Evolutionary conservation across 495 filamentous ascomycete species (phyloP).

Genomic region (Polyplosphaeria fusca): DNA sequence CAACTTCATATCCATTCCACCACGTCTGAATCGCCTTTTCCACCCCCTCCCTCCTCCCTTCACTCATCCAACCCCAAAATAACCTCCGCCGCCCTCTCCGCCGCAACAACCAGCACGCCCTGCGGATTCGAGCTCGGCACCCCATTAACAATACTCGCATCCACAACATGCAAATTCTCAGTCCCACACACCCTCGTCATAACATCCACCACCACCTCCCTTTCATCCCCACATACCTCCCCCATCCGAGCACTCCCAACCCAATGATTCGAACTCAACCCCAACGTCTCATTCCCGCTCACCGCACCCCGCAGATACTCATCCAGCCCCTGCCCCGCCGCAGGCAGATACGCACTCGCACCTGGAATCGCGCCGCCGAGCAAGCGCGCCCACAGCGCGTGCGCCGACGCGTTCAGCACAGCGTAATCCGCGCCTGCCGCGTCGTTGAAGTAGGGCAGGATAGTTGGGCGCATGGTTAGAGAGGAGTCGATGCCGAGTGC

Average conservation of each 20-base stretch:
- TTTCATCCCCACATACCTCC: not conserved
- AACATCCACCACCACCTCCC: not conserved
- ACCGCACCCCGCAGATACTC: not conserved
- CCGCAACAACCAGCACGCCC: slow-evolving; percentile 44
- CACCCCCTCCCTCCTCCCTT: too few relatives aligned
- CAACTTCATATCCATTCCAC: too few relatives aligned
- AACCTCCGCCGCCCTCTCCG: slow-evolving; percentile 42
- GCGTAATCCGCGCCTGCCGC: not conserved
- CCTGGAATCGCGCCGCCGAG: not conserved
- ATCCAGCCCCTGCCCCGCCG: not conserved
- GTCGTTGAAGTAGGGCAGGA: slow-evolving; percentile 15
- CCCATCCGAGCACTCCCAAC: not conserved
- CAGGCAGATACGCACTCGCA: not conserved
- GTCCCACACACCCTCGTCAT: not conserved
- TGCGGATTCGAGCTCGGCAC: slow-evolving; percentile 46
- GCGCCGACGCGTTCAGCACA: not conserved
- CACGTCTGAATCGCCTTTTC: too few relatives aligned
- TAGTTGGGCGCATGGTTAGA: not conserved
- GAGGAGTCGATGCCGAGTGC: not conserved
- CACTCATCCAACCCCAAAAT: slow-evolving; percentile 30
- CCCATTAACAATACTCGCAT: slow-evolving; percentile 41
- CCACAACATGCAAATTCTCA: slow-evolving; percentile 40
- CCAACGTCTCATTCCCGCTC: not conserved
- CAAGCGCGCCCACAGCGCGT: not conserved
- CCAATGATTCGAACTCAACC: not conserved